Evolutionary conservation across 495 filamentous ascomycete species (phyloP), one percentile per base, ranked within the genome.

Genomic region (Hyaloscypha bicolor): DNA sequence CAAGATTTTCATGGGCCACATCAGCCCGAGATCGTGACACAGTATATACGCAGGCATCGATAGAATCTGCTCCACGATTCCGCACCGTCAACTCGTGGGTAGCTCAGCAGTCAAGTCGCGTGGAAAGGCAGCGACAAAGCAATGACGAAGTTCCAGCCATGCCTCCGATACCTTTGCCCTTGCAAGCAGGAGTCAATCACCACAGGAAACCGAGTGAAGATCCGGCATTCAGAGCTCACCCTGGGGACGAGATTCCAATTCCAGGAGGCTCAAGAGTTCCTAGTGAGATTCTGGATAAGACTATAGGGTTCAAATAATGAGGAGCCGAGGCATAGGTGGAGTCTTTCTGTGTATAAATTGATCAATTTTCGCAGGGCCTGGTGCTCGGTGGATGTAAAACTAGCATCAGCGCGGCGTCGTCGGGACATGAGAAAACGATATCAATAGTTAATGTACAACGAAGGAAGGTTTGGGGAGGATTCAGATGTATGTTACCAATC

Each of bases 1-100:
- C 67, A 30, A 68, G 52, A 55, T 69, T 37, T 52, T 72, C 56
- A 74, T 72, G 70, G 72, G 52, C 51, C n/a, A 68, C 64, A 29
- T 55, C 70, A 35, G 56, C 33, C 2, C 52, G 55, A 12, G 60
- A 69, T 29, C 48, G 70, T 55, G 65, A 68, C 42, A 81, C 83
- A 0, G 65, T 83, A 19, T 83, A 81, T 71, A 74, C 72, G 2
- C 66, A 33, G 16, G 31, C 70, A 33, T 84, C 83, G 0, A 71
- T 81, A 62, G 84, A 84, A 59, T 72, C 73, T 33, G 80, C 81
- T 16, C 79, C 86, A 19, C 80, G 82, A 21, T 90, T 88, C 71
- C 81, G 86, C 31, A 80, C 79, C 9, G 77, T 90, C 60, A 78
- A 77, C 55, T 85, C 82, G 16, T 90, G 88, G 88, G 87, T 90